Conservation (phyloP, 1,139 yeast genomes). For the Taphrina populina region DNA sequence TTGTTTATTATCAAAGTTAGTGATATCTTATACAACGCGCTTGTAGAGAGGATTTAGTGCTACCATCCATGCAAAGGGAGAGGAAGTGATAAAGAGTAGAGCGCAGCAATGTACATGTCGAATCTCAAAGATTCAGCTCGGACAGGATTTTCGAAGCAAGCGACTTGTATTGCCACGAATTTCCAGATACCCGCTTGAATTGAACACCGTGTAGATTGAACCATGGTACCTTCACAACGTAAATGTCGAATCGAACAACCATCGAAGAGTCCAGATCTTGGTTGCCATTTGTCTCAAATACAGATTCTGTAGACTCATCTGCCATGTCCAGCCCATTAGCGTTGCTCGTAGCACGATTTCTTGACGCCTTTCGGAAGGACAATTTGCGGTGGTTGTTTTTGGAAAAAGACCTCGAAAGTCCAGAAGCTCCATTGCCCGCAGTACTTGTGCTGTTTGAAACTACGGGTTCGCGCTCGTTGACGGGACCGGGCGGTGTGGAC, state of each 20-base stretch:
- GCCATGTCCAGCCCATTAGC: neutral
- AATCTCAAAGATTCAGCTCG: conserved; percentile 27
- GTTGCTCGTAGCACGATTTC: conserved; percentile 10
- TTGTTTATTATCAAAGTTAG: too few relatives aligned
- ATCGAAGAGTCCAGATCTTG: conserved; percentile 38
- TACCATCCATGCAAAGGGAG: too few relatives aligned
- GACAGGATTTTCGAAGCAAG: conserved; percentile 34
- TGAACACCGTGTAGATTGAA: conserved; percentile 91
- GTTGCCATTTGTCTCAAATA: conserved; percentile 11
- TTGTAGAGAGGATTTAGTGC: too few relatives aligned
- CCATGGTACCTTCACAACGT: conserved; percentile 87
- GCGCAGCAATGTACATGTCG: neutral
- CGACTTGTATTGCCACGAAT: conserved; percentile 62
- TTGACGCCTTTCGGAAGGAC: conserved; percentile 29
- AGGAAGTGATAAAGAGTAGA: too few relatives aligned
- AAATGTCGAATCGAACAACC: conserved; percentile 85
- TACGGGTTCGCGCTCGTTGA: neutral
- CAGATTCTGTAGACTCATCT: conserved; percentile 28
- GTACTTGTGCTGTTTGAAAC: neutral
- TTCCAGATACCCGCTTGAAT: conserved; percentile 88
- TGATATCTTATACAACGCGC: too few relatives aligned
- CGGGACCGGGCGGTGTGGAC: conserved; percentile 9
- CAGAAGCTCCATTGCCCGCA: conserved; percentile 7
- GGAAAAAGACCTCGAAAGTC: conserved; percentile 16
- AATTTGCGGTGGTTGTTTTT: conserved; percentile 17